These are phyloP conservation scores for Abrus pulchellus DNA, from an alignment of 306 rosid species.

Conservation along the genomic window DNA sequence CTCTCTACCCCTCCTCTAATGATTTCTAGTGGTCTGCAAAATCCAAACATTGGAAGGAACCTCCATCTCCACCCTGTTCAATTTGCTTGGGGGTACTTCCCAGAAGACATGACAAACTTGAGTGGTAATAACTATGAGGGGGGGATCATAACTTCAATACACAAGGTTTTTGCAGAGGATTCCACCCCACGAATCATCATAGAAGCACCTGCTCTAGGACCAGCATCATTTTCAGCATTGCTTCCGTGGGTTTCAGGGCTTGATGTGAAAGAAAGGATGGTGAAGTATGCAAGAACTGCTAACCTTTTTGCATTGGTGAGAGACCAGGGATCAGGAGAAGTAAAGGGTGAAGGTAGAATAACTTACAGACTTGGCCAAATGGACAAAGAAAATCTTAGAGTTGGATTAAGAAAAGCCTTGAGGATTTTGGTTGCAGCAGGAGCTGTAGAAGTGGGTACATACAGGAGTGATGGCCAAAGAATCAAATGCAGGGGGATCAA, in stretches of 20 bases:
- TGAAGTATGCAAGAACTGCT: constrained; percentile 76
- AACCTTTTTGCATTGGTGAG: constrained; percentile 72
- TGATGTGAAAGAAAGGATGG: constrained; percentile 77
- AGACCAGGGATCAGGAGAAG: constrained; percentile 87
- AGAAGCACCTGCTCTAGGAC: constrained; percentile 80
- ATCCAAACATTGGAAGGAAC: constrained; percentile 80
- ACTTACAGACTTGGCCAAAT: constrained; percentile 59
- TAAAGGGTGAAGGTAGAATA: constrained; percentile 60
- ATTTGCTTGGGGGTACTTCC: constrained; percentile 86
- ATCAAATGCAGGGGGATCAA: constrained; percentile 67
- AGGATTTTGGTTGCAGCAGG: constrained; percentile 90
- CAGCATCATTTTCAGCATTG: constrained; percentile 73
- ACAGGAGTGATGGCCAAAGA: constrained; percentile 89
- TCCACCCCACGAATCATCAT: constrained; percentile 60
- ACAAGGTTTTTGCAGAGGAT: constrained; percentile 64
- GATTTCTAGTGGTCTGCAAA: constrained; percentile 79
- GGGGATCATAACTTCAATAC: constrained; percentile 86
- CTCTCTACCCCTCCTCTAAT: constrained; percentile 79
- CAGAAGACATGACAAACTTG: constrained; percentile 60
- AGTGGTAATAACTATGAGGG: constrained; percentile 72
- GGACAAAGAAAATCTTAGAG: constrained; percentile 74
- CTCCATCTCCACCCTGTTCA: constrained; percentile 87
- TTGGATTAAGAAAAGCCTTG: constrained; percentile 74
- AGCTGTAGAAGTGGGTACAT: constrained; percentile 94
- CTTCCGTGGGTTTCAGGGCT: constrained; percentile 81